Conservation (phyloP, 192 early-diverging fungal genomes). For the Backusella liffmaniae region DNA sequence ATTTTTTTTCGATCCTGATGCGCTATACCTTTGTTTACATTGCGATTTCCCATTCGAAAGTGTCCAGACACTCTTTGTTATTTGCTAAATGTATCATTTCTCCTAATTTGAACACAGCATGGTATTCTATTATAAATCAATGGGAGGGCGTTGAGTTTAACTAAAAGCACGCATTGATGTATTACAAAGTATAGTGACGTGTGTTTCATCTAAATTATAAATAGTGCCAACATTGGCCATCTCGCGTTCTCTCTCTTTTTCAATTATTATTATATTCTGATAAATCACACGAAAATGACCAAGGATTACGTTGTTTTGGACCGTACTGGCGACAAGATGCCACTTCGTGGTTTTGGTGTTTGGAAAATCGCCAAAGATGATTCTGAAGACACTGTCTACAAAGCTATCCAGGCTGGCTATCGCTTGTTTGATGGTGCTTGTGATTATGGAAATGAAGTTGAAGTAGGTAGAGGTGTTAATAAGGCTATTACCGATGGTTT, state of each 20-base stretch:
- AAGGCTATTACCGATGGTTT: slow-evolving; percentile 48
- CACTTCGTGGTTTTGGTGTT: slow-evolving; percentile 51
- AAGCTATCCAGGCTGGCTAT: slow-evolving; percentile 38
- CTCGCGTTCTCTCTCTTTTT: neutral
- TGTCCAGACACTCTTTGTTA: too few species aligned
- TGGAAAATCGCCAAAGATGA: slow-evolving; percentile 50
- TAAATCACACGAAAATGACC: neutral
- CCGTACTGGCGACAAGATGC: slow-evolving; percentile 51
- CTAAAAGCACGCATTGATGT: neutral
- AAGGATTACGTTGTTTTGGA: slow-evolving; percentile 30
- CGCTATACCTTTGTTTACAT: too few species aligned
- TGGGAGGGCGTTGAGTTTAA: neutral
- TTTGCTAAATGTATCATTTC: too few species aligned
- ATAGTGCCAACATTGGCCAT: neutral
- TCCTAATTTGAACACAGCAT: neutral
- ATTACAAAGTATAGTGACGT: neutral
- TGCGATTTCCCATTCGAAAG: too few species aligned
- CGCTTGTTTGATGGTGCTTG: slow-evolving; percentile 53
- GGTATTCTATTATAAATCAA: neutral
- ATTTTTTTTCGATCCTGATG: too few species aligned
- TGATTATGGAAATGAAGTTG: slow-evolving; percentile 64
- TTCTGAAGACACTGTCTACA: slow-evolving; percentile 41
- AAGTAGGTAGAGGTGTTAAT: slow-evolving; percentile 59
- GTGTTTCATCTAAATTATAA: neutral
- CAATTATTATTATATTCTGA: neutral